These are phyloP conservation scores for Carnegiea gigantea DNA, from an alignment of 179 eudicot genomes.

Conservation along the genomic window DNA sequence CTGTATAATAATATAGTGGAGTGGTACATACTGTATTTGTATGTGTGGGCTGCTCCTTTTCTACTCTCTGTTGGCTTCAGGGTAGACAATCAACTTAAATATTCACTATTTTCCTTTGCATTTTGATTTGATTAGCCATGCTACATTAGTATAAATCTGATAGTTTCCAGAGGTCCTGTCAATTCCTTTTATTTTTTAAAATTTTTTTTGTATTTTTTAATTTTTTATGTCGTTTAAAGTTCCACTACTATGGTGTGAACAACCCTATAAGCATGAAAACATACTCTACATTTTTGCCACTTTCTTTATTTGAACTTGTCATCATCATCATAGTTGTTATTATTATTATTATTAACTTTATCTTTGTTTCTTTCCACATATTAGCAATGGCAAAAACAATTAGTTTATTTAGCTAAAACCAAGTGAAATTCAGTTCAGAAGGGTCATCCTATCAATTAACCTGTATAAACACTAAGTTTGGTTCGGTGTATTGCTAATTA, in stretches of 20 bases:
- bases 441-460: no score
- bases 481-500: no score
- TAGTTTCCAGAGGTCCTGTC: neutral
- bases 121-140: conserved; percentile 21
- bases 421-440: no score
- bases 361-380: no score
- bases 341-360: no score
- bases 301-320: no score
- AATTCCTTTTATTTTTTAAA: neutral
- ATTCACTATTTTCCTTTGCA: conserved; percentile 5
- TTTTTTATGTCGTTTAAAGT: neutral
- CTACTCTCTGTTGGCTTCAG: conserved; percentile 18
- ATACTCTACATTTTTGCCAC: neutral
- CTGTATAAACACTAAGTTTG: no score
- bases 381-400: no score
- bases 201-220: neutral
- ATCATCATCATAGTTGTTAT: no score
- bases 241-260: neutral
- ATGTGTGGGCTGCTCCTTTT: neutral
- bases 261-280: neutral
- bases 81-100: conserved; percentile 20
- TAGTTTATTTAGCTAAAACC: no score
- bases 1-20: no score
- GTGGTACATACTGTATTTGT: no score
- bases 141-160: conserved; percentile 4